Base-by-base conservation (phyloP, 306 rosid genomes). In the Fagus sylvatica region DNA sequence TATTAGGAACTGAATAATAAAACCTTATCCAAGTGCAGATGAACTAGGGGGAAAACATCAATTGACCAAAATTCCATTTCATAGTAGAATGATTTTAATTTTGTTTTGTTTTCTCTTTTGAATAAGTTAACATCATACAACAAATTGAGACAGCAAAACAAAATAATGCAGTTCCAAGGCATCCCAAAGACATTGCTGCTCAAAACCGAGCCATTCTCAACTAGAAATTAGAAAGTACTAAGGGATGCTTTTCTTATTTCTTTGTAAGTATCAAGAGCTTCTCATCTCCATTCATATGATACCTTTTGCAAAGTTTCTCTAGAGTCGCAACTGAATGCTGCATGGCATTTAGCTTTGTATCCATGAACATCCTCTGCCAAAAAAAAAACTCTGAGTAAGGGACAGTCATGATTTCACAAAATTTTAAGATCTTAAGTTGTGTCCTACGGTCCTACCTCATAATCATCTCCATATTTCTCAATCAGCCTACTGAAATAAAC, bases 291-390 rank as follows among this genome's bases (percentile, higher is more conserved):
- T 76, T 76, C 80, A 74, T 42, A 72, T 73, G 83, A 72, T 87
- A 84, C 85, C 98, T 86, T 79, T 72, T 46, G 86, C 98, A 91
- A 10, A 95, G 82, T 48, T 92, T 95, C 90, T 88, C 85, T 82
- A 95, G 79, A 53, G 96, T 88, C 9, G 90, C 95, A 72, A 87
- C 74, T 17, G 98, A 92, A 82, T 92, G 98, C 83, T 95, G 98
- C 92, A 95, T 77, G 30, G 90, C 74, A 73, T 95, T 92, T 78
- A 92, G 88, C 87, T 92, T 95, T 75, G 79, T 86, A 71, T 95
- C 97, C 97, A 84, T 88, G 88, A 89, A 85, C 98, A 90, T 92
- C 46, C 92, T 78, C 98, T 92, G 91, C 83, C 61, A 60, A 81
- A 30, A 49, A 75, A 70, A 11, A 65, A 48, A 53, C 69, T 2